Conservation (phyloP, 164 flowering plant genomes). For the Stephania yunnanensis region DNA sequence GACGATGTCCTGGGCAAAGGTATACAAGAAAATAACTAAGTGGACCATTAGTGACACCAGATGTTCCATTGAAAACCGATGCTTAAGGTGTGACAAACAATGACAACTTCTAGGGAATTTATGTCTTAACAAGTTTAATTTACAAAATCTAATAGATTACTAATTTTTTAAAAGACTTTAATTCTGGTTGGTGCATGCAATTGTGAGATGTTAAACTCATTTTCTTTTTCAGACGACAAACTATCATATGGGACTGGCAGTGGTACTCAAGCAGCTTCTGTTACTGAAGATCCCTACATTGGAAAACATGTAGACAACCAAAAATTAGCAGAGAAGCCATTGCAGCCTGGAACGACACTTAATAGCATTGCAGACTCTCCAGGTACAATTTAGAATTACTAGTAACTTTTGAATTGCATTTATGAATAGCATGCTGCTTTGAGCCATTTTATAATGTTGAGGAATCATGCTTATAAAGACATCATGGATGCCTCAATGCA, state of each 20-base stretch:
- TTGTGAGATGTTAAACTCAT: neutral
- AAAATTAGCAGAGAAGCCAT: constrained; percentile 3
- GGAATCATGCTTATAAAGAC: neutral
- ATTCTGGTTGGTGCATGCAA: neutral
- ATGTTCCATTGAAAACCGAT: too few species aligned
- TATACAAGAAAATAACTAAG: too few species aligned
- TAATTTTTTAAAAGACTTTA: neutral
- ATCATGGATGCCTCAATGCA: too few species aligned
- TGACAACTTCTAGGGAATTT: too few species aligned
- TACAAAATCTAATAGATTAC: too few species aligned
- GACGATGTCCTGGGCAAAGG: too few species aligned
- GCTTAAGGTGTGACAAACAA: too few species aligned
- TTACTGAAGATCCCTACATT: neutral
- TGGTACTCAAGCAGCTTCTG: neutral
- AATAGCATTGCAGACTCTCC: neutral
- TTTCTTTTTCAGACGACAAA: neutral
- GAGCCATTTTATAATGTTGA: neutral
- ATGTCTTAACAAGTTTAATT: neutral
- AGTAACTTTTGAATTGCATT: neutral
- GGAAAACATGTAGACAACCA: neutral
- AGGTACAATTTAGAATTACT: neutral
- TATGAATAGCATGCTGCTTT: neutral
- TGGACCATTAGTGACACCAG: too few species aligned
- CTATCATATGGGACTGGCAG: neutral
- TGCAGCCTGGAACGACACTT: constrained; percentile 3